These are phyloP conservation scores for Conoideocrella luteorostrata DNA, from an alignment of 2,329 filamentous ascomycete genomes.

Conservation along the genomic window DNA sequence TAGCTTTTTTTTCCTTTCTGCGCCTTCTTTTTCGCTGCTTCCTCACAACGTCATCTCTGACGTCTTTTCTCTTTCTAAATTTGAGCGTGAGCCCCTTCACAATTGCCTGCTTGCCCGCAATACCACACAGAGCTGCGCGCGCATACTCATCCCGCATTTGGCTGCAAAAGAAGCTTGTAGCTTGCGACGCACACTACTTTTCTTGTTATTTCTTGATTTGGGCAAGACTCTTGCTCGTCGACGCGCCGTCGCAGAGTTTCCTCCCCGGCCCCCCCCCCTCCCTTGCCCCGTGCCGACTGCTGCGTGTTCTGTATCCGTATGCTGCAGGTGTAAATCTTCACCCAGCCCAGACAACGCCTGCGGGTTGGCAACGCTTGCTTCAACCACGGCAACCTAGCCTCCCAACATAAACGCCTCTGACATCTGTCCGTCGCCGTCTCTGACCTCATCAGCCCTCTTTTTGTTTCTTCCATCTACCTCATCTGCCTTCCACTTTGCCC, in stretches of 20 bases:
- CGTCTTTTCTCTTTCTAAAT: slow-evolving; percentile 34
- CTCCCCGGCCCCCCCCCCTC: not conserved
- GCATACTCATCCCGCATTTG: slow-evolving; percentile 6
- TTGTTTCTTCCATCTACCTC: slow-evolving; percentile 19
- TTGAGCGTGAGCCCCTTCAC: slow-evolving; percentile 29
- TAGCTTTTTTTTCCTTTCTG: slow-evolving; percentile 23
- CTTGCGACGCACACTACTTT: slow-evolving; percentile 5
- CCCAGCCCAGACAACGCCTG: slow-evolving; percentile 4
- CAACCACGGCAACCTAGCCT: slow-evolving; percentile 1
- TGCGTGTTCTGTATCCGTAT: not conserved
- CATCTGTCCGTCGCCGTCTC: slow-evolving; percentile 20
- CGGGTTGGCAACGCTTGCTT: slow-evolving; percentile 1
- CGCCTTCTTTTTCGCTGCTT: slow-evolving; percentile 29
- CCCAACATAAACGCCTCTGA: slow-evolving; percentile 12
- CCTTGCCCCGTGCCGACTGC: not conserved
- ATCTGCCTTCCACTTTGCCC: slow-evolving; percentile 20
- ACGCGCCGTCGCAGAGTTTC: slow-evolving; percentile 10
- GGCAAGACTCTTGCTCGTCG: not conserved
- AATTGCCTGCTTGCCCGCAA: slow-evolving; percentile 25
- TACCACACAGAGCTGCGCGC: slow-evolving; percentile 12
- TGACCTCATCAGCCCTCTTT: slow-evolving; percentile 32
- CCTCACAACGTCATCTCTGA: slow-evolving; percentile 42
- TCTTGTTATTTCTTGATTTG: not conserved
- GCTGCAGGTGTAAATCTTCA: slow-evolving; percentile 11
- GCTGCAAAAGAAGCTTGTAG: slow-evolving; percentile 4